Base-by-base conservation (phyloP, 179 eudicot species). In the Carnegiea gigantea region DNA sequence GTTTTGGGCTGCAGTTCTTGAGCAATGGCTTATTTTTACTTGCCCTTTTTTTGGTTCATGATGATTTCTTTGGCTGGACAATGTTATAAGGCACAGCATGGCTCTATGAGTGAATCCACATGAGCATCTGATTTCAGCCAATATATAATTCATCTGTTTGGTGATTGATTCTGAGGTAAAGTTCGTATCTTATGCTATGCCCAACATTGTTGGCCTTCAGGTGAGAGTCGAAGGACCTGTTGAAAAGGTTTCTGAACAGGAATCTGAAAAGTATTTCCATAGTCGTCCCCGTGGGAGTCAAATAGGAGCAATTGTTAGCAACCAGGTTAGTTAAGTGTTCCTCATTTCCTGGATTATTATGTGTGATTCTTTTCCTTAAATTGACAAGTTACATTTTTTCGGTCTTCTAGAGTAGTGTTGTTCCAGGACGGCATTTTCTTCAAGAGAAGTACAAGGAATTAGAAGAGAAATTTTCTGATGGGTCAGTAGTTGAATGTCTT, bases 281-380 rank as follows among this genome's bases (percentile, higher is more conserved):
- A 95, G 98, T 70, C 99, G 95, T 78, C 99, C 98, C 78, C 89
- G 95, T 44, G 99, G 95, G 84, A 97, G 97, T 88, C 99, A 97
- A 85, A 91, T 97, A 89, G 98, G 98, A 85, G 97, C 99, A 75
- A 86, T 93, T 75, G 99, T 86, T 85, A 93, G 99, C 95, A 87
- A 91, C 80, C 99, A 97, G 98, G 99, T 95, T 76, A 59, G 70
- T 62, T 73, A 30, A 36, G 14, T 30, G 23, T 49, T 77, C 76
- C 54, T 64, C 9, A n/a, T 23, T 74, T 28, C 53, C 76, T 46
- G 48, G 65, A 65, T 78, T 46, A 57, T 53, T 74, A 33, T 43
- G 77, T 21, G 33, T 43, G 38, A 75, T 59, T 6, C 20, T 43
- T 70, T 38, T 14, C 20, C 15, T 5, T 40, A 43, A 67, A 24